Conservation (phyloP, 2,329 filamentous ascomycete species). For the Fusarium transvaalense region DNA sequence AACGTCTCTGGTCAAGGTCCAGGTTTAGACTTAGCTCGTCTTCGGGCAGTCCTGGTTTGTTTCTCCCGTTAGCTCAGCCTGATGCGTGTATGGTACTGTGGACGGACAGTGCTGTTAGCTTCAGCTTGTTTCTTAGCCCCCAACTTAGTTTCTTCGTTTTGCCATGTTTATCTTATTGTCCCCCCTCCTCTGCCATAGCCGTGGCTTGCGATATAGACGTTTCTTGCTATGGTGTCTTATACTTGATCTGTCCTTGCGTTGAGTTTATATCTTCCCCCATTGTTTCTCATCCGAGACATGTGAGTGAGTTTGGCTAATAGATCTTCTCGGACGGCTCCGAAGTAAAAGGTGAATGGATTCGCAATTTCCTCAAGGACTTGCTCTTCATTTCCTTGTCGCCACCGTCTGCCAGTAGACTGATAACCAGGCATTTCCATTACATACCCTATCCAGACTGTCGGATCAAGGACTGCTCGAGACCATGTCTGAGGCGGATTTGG, state of each 20-base stretch:
- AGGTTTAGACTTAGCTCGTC: conserved; percentile 15
- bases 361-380: conserved; percentile 15
- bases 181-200: conserved; percentile 20
- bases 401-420: conserved; percentile 12
- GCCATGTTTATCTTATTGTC: conserved; percentile 23
- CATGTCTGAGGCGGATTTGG: conserved; percentile 19
- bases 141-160: conserved; percentile 17
- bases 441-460: conserved; percentile 40
- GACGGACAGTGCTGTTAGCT: conserved; percentile 11
- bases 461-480: conserved; percentile 41
- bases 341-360: conserved; percentile 1
- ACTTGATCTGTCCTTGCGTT: background rate
- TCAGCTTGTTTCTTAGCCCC: conserved; percentile 36
- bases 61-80: conserved; percentile 33
- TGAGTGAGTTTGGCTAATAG: background rate
- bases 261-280: background rate
- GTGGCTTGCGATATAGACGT: background rate
- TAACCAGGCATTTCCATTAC: conserved; percentile 34
- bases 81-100: conserved; percentile 2
- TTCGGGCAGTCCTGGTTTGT: conserved; percentile 16
- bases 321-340: background rate
- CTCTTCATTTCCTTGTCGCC: conserved; percentile 17
- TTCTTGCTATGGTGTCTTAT: background rate
- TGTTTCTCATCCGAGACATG: background rate
- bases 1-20: conserved; percentile 20